Conservation (phyloP, 148 eudicot species). For the Fagopyrum esculentum region DNA sequence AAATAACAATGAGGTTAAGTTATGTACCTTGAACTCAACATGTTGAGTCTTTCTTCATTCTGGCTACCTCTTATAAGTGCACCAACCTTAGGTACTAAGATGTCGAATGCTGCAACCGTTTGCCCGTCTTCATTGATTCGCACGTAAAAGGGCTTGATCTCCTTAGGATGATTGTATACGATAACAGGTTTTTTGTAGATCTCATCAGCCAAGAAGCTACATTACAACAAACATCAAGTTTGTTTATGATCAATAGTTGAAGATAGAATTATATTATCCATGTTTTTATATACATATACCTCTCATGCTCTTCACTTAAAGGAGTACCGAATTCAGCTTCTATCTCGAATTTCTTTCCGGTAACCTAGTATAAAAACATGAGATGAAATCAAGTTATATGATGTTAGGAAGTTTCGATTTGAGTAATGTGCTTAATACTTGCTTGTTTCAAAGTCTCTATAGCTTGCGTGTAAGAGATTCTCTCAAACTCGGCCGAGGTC, state of each 20-base stretch:
- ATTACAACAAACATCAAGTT: background rate
- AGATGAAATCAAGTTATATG: background rate
- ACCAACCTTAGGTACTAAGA: conserved; percentile 74
- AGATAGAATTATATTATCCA: background rate
- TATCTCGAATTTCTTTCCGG: conserved; percentile 39
- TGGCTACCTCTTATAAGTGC: conserved; percentile 72
- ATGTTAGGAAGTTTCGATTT: background rate
- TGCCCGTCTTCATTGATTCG: conserved; percentile 42
- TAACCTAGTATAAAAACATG: conserved; percentile 25
- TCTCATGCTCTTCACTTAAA: conserved; percentile 81
- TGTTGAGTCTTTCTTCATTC: conserved; percentile 67
- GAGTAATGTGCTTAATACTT: conserved; percentile 8
- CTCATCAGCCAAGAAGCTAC: conserved; percentile 75
- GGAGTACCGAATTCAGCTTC: conserved; percentile 48
- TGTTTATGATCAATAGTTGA: background rate
- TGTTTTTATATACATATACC: conserved; percentile 27
- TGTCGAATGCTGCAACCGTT: conserved; percentile 67
- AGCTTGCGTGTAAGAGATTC: conserved; percentile 67
- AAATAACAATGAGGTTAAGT: background rate
- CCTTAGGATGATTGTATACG: conserved; percentile 67
- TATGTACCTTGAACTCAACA: conserved; percentile 47
- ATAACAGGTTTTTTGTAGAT: conserved; percentile 59
- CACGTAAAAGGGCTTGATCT: conserved; percentile 68
- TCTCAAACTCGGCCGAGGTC: conserved; percentile 39
- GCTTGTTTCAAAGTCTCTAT: conserved; percentile 57